These are phyloP conservation scores for Suillus spraguei DNA, from an alignment of 768 basidiomycete genomes.

Conservation along the genomic window DNA sequence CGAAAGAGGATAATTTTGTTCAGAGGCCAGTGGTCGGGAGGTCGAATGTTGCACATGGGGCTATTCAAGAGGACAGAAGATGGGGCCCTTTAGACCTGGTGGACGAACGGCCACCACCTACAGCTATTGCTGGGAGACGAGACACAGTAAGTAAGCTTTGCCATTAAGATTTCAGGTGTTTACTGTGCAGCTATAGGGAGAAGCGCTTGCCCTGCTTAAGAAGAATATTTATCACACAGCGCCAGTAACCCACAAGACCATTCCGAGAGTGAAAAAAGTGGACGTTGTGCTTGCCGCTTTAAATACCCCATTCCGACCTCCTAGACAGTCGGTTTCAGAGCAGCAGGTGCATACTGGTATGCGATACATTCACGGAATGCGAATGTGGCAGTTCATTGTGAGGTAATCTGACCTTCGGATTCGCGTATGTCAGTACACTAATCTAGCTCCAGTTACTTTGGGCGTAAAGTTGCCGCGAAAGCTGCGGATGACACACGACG, in stretches of 20 bases:
- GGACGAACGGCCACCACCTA: conserved; percentile 70
- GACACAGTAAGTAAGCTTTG: conserved; percentile 54
- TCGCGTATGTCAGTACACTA: conserved; percentile 1
- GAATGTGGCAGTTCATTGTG: conserved; percentile 56
- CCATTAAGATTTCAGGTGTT: not conserved
- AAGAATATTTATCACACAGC: conserved; percentile 59
- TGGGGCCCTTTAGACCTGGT: conserved; percentile 63
- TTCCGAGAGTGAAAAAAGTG: conserved; percentile 47
- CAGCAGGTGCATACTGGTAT: conserved; percentile 46
- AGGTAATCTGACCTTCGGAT: conserved; percentile 36
- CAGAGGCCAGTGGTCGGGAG: conserved; percentile 9
- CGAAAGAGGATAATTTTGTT: conserved; percentile 7
- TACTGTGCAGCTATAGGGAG: conserved; percentile 37
- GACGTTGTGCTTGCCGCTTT: conserved; percentile 52
- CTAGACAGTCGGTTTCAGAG: conserved; percentile 59
- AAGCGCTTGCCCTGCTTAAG: conserved; percentile 56
- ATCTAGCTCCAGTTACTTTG: conserved; percentile 43
- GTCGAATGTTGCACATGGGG: conserved; percentile 17
- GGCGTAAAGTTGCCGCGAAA: conserved; percentile 45
- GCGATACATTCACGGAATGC: conserved; percentile 53
- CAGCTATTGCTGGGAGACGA: conserved; percentile 67
- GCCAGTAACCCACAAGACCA: conserved; percentile 52
- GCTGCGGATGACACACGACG: conserved; percentile 25
- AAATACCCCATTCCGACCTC: conserved; percentile 47
- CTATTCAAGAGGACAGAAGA: conserved; percentile 43